Base-by-base conservation (phyloP, 2,329 filamentous ascomycete genomes). In the Ophiostoma sp. region DNA sequence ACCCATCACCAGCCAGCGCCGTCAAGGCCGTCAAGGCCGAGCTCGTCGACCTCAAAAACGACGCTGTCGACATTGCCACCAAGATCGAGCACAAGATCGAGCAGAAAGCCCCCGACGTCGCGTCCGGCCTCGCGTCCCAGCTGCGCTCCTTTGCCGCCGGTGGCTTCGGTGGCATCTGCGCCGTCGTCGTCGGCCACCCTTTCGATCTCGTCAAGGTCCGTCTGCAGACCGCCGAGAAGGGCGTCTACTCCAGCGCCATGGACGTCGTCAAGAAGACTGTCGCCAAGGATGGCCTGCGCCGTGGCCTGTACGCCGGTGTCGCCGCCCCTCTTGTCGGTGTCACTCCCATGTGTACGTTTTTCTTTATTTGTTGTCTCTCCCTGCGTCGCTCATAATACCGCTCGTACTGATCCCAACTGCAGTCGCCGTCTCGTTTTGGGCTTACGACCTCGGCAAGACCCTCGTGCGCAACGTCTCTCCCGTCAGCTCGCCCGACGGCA, bases 151-250 rank as follows among this genome's bases (percentile, higher is more conserved):
- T 99, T 66, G 89, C 85, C 8, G 94, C 94, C 7, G 95, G 95
- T 74, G 95, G 93, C 71, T 96, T 96, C 70, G 95, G 95, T 74
- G 95, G 95, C 74, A 79, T 99, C 64, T 98, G 92, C 81, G 94
- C 95, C 69, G 95, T 99, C 68, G 78, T 99, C 58, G 93, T 98
- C 70, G 91, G 95, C 69, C 95, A 99, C 79, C 95, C 95, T 9
- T 99, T 99, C 77, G 95, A 99, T 78, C 84, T 99, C 74, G 94
- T 98, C 78, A 99, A 99, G 82, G 95, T 99, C 73, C 91, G 95
- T 69, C 82, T 99, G 78, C 95, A 99, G 83, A 99, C 95, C 2
- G 93, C 95, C 47, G 93, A 98, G 80, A 89, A 88, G 79, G 95
- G 95, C 65, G 91, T 97, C 47, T 99, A 99, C 81, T 89, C 83